These are phyloP conservation scores for Rhizophlyctis rosea DNA, from an alignment of 192 early-diverging fungal species.

Conservation along the genomic window DNA sequence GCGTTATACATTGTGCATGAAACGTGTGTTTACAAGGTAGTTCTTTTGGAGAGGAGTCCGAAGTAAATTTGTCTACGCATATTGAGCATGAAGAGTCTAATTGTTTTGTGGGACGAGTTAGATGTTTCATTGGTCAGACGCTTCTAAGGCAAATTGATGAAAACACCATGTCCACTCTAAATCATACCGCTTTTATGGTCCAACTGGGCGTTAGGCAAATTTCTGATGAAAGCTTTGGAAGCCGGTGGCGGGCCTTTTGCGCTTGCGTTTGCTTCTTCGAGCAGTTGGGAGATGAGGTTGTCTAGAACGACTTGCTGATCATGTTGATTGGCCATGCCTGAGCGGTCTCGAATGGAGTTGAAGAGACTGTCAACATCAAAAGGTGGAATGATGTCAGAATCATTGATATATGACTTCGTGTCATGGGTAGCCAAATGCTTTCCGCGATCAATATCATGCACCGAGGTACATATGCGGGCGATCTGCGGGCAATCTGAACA, in stretches of 20 bases:
- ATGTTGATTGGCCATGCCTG: slow-evolving; percentile 32
- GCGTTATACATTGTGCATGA: slow-evolving; percentile 29
- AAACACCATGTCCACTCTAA: too few relatives aligned
- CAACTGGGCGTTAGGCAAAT: too few relatives aligned
- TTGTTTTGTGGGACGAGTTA: too few relatives aligned
- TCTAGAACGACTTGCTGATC: slow-evolving; percentile 50
- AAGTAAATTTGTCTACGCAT: too few relatives aligned
- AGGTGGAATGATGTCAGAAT: neutral
- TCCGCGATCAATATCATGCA: neutral
- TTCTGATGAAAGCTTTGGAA: neutral
- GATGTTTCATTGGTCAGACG: too few relatives aligned
- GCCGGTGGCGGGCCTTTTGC: neutral
- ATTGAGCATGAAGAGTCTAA: too few relatives aligned
- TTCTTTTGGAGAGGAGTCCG: neutral
- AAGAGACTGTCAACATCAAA: slow-evolving; percentile 30
- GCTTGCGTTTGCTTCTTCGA: slow-evolving; percentile 51
- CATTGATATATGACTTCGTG: neutral
- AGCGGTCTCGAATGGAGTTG: slow-evolving; percentile 36
- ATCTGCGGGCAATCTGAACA: too few relatives aligned
- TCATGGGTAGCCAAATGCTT: neutral
- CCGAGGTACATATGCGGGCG: too few relatives aligned
- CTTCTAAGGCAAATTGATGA: too few relatives aligned
- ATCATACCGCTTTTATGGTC: too few relatives aligned
- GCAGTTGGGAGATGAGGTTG: slow-evolving; percentile 51
- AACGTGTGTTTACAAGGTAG: slow-evolving; percentile 33